Conservation (phyloP, 2,329 filamentous ascomycete genomes). For the Aspergillus alliaceus region DNA sequence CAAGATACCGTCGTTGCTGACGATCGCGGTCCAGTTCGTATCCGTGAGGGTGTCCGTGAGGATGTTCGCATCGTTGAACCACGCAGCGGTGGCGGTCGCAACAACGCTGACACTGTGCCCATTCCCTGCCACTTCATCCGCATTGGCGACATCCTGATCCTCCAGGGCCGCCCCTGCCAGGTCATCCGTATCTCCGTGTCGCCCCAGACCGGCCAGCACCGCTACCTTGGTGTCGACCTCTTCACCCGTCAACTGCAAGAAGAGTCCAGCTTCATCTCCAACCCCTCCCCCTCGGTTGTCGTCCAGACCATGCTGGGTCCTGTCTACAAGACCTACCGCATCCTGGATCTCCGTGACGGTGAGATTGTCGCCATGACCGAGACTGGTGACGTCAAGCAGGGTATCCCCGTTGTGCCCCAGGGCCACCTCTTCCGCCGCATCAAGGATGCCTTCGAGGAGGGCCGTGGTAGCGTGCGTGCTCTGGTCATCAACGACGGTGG, state of each 20-base stretch:
- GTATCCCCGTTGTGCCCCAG: conserved; percentile 90
- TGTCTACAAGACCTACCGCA: conserved; percentile 99
- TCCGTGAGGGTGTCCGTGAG: conserved; percentile 46
- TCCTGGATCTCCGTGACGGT: conserved; percentile 91
- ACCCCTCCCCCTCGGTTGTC: conserved; percentile 92
- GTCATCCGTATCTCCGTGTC: conserved; percentile 99
- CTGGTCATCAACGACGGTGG: conserved; percentile 93
- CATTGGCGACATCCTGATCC: conserved; percentile 96
- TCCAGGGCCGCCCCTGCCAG: conserved; percentile 98
- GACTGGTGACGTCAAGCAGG: conserved; percentile 97
- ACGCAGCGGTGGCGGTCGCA: conserved; percentile 33
- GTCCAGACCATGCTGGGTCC: conserved; percentile 99
- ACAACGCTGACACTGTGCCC: conserved; percentile 79
- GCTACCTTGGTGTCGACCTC: conserved; percentile 98
- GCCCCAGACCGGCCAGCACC: conserved; percentile 96
- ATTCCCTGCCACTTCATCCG: conserved; percentile 99
- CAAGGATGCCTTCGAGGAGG: conserved; percentile 79
- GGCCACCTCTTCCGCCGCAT: conserved; percentile 83
- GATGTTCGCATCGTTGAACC: conserved; percentile 53
- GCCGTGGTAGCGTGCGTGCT: conserved; percentile 89
- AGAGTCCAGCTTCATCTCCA: conserved; percentile 96
- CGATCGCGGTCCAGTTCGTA: conserved; percentile 47
- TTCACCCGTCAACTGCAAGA: conserved; percentile 99
- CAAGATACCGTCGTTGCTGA: conserved; percentile 44
- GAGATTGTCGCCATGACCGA: conserved; percentile 95